These are phyloP conservation scores for Jimgerdemannia flammicorona DNA, from an alignment of 192 early-diverging fungal species.

Conservation along the genomic window DNA sequence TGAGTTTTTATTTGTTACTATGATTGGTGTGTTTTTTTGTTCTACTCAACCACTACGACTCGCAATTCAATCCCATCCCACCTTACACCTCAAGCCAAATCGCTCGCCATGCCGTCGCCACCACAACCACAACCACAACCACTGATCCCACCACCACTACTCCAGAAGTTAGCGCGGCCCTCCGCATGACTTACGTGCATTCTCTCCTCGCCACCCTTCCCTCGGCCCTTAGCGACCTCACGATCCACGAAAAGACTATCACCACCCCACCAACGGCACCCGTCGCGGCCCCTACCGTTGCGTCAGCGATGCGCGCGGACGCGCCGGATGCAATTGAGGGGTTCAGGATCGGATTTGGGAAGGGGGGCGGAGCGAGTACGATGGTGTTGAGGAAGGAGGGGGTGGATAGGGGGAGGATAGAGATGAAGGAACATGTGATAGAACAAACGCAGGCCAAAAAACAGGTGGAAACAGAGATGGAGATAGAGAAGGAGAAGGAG, in stretches of 20 bases:
- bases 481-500: conserved; percentile 9
- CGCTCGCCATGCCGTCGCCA: background rate
- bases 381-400: background rate
- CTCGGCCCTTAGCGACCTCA: conserved; percentile 12
- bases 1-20: background rate
- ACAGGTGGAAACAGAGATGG: background rate
- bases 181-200: conserved; percentile 15
- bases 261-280: background rate
- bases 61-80: no score
- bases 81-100: no score
- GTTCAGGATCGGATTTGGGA: background rate
- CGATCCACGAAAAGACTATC: conserved; percentile 8
- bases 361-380: background rate
- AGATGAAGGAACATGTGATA: no score
- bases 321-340: background rate
- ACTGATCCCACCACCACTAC: background rate
- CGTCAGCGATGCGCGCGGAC: background rate
- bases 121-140: background rate
- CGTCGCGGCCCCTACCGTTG: background rate
- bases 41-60: background rate
- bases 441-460: background rate
- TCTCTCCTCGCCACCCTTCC: conserved; percentile 12
- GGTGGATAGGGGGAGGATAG: no score
- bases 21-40: background rate
- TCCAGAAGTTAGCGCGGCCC: background rate